A percentile compares a stretch with the other conserved stretches of the same genome.
phyloP scores from a whole-genome alignment of 805 yeast genomes.

The Cyberlindnera euphorbiae region DNA sequence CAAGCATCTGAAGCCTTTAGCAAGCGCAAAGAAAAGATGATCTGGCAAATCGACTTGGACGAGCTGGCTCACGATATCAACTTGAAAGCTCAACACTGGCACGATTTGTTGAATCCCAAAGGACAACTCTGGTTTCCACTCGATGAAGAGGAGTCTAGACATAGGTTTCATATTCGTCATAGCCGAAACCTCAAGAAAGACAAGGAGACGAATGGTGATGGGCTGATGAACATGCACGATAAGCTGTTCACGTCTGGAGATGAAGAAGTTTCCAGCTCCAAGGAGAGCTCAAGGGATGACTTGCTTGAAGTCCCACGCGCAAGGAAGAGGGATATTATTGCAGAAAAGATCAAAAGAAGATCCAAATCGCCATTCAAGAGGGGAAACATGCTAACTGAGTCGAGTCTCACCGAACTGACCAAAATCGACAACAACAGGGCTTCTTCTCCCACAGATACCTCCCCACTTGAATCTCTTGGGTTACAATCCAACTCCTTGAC shows the following conservation, averaged over 20 bases:
- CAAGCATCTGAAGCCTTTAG: constrained; percentile 64
- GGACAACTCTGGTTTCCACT: constrained; percentile 52
- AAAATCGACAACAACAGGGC: constrained; percentile 1
- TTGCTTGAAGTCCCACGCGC: constrained; percentile 9
- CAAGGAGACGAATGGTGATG: background rate
- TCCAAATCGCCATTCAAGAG: constrained; percentile 25
- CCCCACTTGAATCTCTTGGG: too few species aligned
- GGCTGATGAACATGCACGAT: constrained; percentile 17
- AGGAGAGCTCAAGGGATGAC: constrained; percentile 16
- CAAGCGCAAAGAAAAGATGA: constrained; percentile 38
- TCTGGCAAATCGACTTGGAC: constrained; percentile 62
- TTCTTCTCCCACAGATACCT: background rate
- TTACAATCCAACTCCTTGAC: background rate
- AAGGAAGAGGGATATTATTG: constrained; percentile 17
- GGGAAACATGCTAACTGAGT: background rate
- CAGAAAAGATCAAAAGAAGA: constrained; percentile 16
- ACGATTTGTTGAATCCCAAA: constrained; percentile 39
- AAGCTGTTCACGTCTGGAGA: constrained; percentile 18
- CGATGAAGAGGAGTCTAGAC: constrained; percentile 2
- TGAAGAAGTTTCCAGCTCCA: constrained; percentile 2
- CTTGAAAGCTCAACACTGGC: constrained; percentile 57
- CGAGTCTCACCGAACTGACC: constrained; percentile 3
- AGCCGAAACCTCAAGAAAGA: constrained; percentile 2
- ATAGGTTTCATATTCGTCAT: constrained; percentile 8
- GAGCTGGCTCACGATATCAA: constrained; percentile 53